Evolutionary conservation across 306 rosid species (phyloP).

Genomic region (Ceratonia siliqua): DNA sequence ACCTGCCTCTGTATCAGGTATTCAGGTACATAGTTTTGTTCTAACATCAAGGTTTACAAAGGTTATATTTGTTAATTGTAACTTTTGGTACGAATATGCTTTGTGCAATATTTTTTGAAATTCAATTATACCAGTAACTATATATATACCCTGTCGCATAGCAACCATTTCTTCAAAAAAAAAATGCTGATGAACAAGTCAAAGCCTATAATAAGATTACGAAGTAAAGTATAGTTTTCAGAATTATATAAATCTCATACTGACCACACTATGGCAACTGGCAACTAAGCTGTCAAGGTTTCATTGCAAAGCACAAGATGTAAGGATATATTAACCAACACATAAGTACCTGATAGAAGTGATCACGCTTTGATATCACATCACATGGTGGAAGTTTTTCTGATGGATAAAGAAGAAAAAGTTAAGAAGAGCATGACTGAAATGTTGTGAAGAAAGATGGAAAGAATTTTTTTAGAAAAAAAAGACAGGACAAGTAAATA

Average conservation of each 20-base stretch:
- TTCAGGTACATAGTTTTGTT: no score
- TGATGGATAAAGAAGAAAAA: conserved; percentile 35
- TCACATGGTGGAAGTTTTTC: conserved; percentile 78
- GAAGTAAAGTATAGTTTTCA: no score
- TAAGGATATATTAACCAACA: conserved; percentile 2
- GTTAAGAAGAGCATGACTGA: conserved; percentile 3
- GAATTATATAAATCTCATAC: background rate
- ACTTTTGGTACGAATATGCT: no score
- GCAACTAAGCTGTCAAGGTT: background rate
- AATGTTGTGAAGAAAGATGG: background rate
- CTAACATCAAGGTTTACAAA: no score
- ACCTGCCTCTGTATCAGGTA: no score
- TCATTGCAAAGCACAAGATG: background rate
- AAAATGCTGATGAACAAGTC: conserved; percentile 17
- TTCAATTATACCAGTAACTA: no score
- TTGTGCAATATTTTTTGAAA: no score
- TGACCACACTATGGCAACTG: background rate
- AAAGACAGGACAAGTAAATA: no score
- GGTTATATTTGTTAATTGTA: no score
- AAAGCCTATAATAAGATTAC: conserved; percentile 9
- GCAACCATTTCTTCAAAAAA: no score
- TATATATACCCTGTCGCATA: no score
- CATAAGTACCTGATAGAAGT: conserved; percentile 74
- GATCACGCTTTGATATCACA: conserved; percentile 75
- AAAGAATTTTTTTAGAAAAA: no score